phyloP scores from a whole-genome alignment of 805 yeast genomes.

The Cyberlindnera xylosilytica region DNA sequence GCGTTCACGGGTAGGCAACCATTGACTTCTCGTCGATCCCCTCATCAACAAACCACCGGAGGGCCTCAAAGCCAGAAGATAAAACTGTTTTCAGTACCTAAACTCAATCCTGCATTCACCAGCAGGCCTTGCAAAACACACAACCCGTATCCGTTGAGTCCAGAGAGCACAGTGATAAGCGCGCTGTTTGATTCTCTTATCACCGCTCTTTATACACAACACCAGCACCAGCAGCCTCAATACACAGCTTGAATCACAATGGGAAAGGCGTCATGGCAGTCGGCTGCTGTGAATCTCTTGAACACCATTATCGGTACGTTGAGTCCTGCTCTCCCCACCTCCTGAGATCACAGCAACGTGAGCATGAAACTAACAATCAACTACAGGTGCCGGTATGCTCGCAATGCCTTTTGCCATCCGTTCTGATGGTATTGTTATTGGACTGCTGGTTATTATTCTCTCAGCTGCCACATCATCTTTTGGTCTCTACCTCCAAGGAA shows the following conservation, averaged over 20 bases:
- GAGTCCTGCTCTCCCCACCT: background rate
- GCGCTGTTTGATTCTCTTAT: too few relatives aligned
- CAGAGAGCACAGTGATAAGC: too few relatives aligned
- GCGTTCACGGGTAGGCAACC: too few relatives aligned
- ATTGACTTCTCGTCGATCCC: too few relatives aligned
- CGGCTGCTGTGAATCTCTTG: constrained; percentile 50
- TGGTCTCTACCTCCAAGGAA: constrained; percentile 63
- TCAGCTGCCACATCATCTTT: constrained; percentile 69
- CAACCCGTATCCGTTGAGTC: too few relatives aligned
- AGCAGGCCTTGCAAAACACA: too few relatives aligned
- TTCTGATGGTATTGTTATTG: constrained; percentile 63
- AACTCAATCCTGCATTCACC: too few relatives aligned
- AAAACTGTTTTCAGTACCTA: too few relatives aligned
- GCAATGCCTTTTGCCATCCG: constrained; percentile 70
- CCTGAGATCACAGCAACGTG: background rate
- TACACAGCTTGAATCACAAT: constrained; percentile 3
- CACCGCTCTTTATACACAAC: too few relatives aligned
- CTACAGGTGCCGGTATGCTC: constrained; percentile 58
- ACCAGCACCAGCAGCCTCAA: background rate
- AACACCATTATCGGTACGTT: constrained; percentile 49
- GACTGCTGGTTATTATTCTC: constrained; percentile 50
- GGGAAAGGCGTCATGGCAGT: constrained; percentile 37
- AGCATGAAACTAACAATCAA: constrained; percentile 2
- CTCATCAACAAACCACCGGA: too few relatives aligned
- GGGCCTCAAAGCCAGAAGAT: too few relatives aligned